Conservation (phyloP, 805 yeast genomes). For the Ogataea wickerhamii region DNA sequence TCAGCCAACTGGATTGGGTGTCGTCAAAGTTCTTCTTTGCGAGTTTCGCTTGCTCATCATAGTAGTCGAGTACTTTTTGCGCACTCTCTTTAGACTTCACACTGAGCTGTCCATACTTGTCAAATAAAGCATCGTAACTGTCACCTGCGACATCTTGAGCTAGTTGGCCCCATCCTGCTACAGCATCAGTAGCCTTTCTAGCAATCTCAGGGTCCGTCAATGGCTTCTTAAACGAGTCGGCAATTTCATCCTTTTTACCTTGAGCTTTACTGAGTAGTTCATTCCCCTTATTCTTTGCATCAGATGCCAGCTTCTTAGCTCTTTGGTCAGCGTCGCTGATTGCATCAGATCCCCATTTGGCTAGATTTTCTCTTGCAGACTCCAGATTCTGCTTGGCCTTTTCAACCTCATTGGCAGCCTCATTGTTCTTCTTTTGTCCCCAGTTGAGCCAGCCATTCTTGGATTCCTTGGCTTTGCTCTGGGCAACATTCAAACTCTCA, state of each 20-base stretch:
- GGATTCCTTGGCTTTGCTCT: conserved; percentile 31
- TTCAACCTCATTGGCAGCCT: conserved; percentile 33
- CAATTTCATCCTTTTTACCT: conserved; percentile 13
- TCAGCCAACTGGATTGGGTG: conserved; percentile 27
- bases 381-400: conserved; percentile 34
- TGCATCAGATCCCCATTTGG: conserved; percentile 24
- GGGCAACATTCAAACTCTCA: conserved; percentile 29
- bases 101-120: conserved; percentile 19
- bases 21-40: conserved; percentile 28
- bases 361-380: conserved; percentile 29
- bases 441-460: conserved; percentile 37
- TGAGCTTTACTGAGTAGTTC: conserved; percentile 16
- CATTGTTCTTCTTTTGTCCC: conserved; percentile 36
- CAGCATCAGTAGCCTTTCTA: conserved; percentile 32
- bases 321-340: conserved; percentile 19
- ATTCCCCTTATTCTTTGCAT: conserved; percentile 11
- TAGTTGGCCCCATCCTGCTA: conserved; percentile 46
- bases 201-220: conserved; percentile 33
- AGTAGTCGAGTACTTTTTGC: conserved; percentile 20
- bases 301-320: conserved; percentile 5
- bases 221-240: conserved; percentile 17
- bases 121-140: conserved; percentile 31
- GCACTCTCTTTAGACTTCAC: conserved; percentile 22
- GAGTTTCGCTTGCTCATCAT: conserved; percentile 19
- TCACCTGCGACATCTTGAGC: conserved; percentile 43